Percentiles rank a stretch among this genome's conserved stretches.
These are phyloP conservation scores for Acmispon strigosus DNA, from an alignment of 306 rosid genomes.

Conservation along the genomic window DNA sequence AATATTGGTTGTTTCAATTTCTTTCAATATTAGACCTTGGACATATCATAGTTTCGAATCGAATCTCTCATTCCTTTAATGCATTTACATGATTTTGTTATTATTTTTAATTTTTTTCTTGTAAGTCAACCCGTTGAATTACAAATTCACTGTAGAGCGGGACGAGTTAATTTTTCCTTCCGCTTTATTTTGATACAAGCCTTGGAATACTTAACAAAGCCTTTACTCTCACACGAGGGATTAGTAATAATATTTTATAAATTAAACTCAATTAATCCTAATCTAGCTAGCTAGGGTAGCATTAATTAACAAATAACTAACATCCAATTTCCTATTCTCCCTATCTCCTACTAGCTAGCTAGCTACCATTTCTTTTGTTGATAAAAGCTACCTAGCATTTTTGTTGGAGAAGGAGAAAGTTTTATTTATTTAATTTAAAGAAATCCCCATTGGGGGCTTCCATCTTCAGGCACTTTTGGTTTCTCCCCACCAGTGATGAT, in stretches of 20 bases:
- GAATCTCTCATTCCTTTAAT: no score
- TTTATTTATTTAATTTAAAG: background rate
- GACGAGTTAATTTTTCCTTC: no score
- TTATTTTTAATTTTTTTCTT: no score
- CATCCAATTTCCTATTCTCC: slow-evolving; percentile 15
- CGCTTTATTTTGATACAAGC: no score
- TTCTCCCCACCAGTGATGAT: slow-evolving; percentile 9
- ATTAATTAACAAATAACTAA: background rate
- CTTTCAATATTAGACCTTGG: no score
- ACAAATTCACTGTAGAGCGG: no score
- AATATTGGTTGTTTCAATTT: no score
- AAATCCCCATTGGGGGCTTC: slow-evolving; percentile 6
- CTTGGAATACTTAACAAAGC: background rate
- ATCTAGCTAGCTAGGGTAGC: slow-evolving; percentile 18
- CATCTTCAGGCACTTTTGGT: slow-evolving; percentile 18
- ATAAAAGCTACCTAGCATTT: background rate
- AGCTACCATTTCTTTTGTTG: slow-evolving; percentile 9
- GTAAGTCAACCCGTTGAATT: no score
- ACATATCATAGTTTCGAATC: no score
- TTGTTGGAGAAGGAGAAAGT: slow-evolving; percentile 6
- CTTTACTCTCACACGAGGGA: slow-evolving; percentile 50
- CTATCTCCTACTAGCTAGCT: slow-evolving; percentile 18
- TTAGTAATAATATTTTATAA: slow-evolving; percentile 27
- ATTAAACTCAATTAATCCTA: background rate
- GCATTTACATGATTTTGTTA: no score